phyloP scores from a whole-genome alignment of 495 filamentous ascomycete species.

The Penicillium canescens region DNA sequence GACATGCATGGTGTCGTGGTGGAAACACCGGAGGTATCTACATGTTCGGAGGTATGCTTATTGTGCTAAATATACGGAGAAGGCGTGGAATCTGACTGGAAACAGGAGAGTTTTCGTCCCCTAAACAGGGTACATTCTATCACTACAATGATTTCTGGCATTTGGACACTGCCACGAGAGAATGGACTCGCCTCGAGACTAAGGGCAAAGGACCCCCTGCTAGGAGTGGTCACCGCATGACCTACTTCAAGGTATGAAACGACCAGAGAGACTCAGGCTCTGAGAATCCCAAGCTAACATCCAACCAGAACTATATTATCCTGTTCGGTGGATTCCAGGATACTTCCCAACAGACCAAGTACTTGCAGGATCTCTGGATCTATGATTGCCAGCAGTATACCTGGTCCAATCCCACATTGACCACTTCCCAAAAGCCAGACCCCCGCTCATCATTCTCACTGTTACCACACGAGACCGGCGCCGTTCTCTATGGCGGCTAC shows the following conservation, averaged over 20 bases:
- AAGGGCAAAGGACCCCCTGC: conserved; percentile 90
- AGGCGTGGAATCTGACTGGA: conserved; percentile 37
- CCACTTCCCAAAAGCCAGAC: conserved; percentile 83
- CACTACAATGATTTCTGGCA: conserved; percentile 99
- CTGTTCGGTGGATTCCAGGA: conserved; percentile 91
- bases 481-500: conserved; percentile 90
- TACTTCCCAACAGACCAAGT: conserved; percentile 89
- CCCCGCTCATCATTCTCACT: conserved; percentile 87
- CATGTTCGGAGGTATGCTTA: conserved; percentile 73
- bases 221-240: conserved; percentile 92
- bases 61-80: background rate
- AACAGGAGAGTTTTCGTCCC: conserved; percentile 62
- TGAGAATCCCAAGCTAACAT: background rate
- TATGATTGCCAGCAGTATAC: conserved; percentile 70
- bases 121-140: conserved; percentile 98
- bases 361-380: conserved; percentile 71
- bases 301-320: conserved; percentile 62
- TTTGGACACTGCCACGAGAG: conserved; percentile 74
- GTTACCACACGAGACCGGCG: conserved; percentile 84
- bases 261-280: conserved; percentile 21
- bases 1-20: conserved; percentile 89
- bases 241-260: conserved; percentile 73
- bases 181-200: conserved; percentile 86
- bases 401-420: conserved; percentile 73
- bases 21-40: conserved; percentile 85